Conservation (phyloP, 2,329 filamentous ascomycete genomes). For the Bipolaris zeicola region DNA sequence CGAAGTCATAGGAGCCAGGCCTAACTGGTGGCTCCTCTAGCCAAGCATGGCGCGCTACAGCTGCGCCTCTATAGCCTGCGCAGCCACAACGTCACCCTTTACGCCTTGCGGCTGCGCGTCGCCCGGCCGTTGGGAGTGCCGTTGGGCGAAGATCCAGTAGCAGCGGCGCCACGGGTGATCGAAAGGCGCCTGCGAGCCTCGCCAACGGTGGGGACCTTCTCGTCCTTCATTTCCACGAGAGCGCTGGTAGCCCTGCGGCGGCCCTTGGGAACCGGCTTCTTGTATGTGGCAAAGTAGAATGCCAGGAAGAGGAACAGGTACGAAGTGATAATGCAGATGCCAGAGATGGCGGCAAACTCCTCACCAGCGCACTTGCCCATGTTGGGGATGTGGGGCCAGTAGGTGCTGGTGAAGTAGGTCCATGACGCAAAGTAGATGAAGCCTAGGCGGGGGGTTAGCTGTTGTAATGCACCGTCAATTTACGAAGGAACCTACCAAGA, state of each 20-base stretch:
- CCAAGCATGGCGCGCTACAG: neutral
- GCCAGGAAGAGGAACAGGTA: conserved; percentile 98
- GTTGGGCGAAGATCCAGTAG: conserved; percentile 54
- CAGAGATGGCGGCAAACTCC: conserved; percentile 93
- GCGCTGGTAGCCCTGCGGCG: conserved; percentile 81
- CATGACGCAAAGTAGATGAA: conserved; percentile 99
- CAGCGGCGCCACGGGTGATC: conserved; percentile 49
- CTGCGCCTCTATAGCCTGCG: neutral
- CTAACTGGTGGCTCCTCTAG: conserved; percentile 9
- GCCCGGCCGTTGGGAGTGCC: conserved; percentile 61
- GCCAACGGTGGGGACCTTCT: conserved; percentile 64
- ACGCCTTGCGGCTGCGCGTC: conserved; percentile 74
- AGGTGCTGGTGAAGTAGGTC: conserved; percentile 94
- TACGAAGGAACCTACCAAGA: conserved; percentile 68
- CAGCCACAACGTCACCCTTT: conserved; percentile 44
- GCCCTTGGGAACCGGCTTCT: conserved; percentile 77
- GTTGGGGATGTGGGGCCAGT: conserved; percentile 85
- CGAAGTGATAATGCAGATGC: conserved; percentile 88
- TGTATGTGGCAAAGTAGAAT: conserved; percentile 98
- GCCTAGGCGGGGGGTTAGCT: conserved; percentile 57
- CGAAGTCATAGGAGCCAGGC: conserved; percentile 8
- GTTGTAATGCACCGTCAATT: conserved; percentile 1
- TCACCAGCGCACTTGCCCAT: conserved; percentile 87
- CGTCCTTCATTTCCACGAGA: conserved; percentile 80
- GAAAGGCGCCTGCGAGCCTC: conserved; percentile 58